Conservation (phyloP, 768 basidiomycete genomes). For the Royoungia palumana region DNA sequence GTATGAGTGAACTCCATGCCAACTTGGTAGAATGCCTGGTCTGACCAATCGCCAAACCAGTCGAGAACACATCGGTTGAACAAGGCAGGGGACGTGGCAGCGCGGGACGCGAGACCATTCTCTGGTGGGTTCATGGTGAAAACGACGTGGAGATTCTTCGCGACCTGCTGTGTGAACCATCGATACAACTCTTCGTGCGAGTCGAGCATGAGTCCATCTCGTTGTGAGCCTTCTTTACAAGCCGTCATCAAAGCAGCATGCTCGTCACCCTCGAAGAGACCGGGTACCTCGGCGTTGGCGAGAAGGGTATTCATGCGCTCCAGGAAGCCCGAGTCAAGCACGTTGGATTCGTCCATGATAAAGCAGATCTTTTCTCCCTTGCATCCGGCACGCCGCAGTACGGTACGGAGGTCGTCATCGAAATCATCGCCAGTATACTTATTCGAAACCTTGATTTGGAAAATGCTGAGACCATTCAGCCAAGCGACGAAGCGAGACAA, state of each 20-base stretch:
- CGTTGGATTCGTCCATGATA: slow-evolving; percentile 99
- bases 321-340: slow-evolving; percentile 96
- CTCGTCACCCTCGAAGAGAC: slow-evolving; percentile 99
- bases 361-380: slow-evolving; percentile 99
- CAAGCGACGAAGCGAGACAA: slow-evolving; percentile 98
- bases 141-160: slow-evolving; percentile 96
- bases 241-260: slow-evolving; percentile 98
- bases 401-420: slow-evolving; percentile 93
- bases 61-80: slow-evolving; percentile 99
- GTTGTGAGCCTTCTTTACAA: slow-evolving; percentile 98
- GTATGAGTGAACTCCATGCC: slow-evolving; percentile 95
- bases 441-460: slow-evolving; percentile 99
- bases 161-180: slow-evolving; percentile 99
- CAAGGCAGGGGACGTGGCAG: slow-evolving; percentile 95
- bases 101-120: slow-evolving; percentile 91
- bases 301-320: slow-evolving; percentile 99
- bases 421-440: slow-evolving; percentile 99
- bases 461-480: slow-evolving; percentile 99
- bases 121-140: slow-evolving; percentile 99
- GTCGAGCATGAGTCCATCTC: slow-evolving; percentile 97
- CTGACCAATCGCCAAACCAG: slow-evolving; percentile 99
- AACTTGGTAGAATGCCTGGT: slow-evolving; percentile 97
- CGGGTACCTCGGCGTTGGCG: slow-evolving; percentile 99
- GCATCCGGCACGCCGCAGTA: slow-evolving; percentile 92
- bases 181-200: slow-evolving; percentile 96